Evolutionary conservation across 73 alveolate species (phyloP).

Genomic region (Paramecium sonneborni): DNA sequence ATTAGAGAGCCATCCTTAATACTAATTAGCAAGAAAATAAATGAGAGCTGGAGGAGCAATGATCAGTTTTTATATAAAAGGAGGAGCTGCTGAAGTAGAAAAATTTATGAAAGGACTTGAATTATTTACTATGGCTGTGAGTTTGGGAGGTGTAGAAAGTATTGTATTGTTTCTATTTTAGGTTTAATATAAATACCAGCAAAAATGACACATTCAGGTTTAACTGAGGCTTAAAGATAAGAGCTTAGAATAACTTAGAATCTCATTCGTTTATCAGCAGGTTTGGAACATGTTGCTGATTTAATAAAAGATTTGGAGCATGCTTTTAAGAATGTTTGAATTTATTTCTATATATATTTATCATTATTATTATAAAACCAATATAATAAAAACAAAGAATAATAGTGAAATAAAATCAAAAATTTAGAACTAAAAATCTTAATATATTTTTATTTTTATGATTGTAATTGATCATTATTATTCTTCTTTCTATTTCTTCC

Average conservation of each 20-base stretch:
- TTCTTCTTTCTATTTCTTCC: not conserved
- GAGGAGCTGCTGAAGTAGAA: constrained; percentile 78
- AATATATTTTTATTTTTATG: too few relatives aligned
- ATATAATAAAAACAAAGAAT: too few relatives aligned
- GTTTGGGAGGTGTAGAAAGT: constrained; percentile 93
- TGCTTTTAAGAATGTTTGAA: constrained; percentile 69
- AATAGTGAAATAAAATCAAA: too few relatives aligned
- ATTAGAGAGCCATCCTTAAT: constrained; percentile 86
- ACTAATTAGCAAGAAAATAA: constrained; percentile 92
- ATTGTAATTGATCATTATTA: too few relatives aligned
- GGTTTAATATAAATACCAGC: constrained; percentile 73
- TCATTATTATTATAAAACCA: not conserved
- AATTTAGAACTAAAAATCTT: too few relatives aligned
- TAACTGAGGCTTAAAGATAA: constrained; percentile 88
- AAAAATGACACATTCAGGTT: constrained; percentile 91
- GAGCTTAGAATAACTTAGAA: constrained; percentile 86
- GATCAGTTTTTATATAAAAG: constrained; percentile 84
- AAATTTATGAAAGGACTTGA: constrained; percentile 80
- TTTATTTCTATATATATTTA: not conserved
- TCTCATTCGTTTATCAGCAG: constrained; percentile 87
- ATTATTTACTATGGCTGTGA: constrained; percentile 87
- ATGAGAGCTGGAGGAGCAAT: constrained; percentile 91
- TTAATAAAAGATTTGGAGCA: constrained; percentile 85
- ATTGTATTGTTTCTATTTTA: not conserved
- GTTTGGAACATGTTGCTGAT: constrained; percentile 91